Conservation (phyloP, 2,329 filamentous ascomycete genomes). For the Colletotrichum tofieldiae region DNA sequence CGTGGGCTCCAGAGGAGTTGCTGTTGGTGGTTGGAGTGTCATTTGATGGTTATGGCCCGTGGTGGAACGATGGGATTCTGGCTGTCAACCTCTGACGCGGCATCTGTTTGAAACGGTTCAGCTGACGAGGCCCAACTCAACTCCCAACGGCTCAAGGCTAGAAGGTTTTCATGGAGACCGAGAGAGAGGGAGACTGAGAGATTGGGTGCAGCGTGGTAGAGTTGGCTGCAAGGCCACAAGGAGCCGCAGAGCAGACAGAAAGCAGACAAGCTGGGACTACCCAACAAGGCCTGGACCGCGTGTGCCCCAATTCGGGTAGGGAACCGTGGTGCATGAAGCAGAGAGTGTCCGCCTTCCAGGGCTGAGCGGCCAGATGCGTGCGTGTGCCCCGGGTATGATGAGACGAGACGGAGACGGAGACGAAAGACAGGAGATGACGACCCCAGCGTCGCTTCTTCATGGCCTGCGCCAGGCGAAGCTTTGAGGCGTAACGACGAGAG, state of each 20-base stretch:
- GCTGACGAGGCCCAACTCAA: slow-evolving; percentile 25
- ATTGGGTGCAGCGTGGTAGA: slow-evolving; percentile 16
- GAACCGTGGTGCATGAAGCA: slow-evolving; percentile 34
- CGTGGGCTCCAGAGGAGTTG: not conserved
- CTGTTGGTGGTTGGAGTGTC: slow-evolving; percentile 3
- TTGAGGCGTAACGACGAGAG: slow-evolving; percentile 1
- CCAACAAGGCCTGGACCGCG: slow-evolving; percentile 20
- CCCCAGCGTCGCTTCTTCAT: not conserved
- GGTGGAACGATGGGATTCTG: slow-evolving; percentile 15
- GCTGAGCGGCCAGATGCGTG: slow-evolving; percentile 23
- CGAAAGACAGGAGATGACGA: slow-evolving; percentile 6
- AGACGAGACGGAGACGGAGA: slow-evolving; percentile 31
- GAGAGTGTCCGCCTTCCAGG: slow-evolving; percentile 23
- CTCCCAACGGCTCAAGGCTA: slow-evolving; percentile 6
- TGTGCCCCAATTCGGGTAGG: slow-evolving; percentile 15
- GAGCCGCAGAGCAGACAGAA: slow-evolving; percentile 38
- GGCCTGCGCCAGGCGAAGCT: not conserved
- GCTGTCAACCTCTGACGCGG: slow-evolving; percentile 35
- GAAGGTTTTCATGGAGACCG: slow-evolving; percentile 19
- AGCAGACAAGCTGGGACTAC: slow-evolving; percentile 35
- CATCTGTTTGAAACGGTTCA: slow-evolving; percentile 25
- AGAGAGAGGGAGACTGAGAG: not conserved
- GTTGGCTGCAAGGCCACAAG: slow-evolving; percentile 3
- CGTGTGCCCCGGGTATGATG: slow-evolving; percentile 14
- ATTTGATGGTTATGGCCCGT: slow-evolving; percentile 29